Evolutionary conservation across 2,329 filamentous ascomycete genomes (phyloP).

Genomic region (Paraconiothyrium sp.): DNA sequence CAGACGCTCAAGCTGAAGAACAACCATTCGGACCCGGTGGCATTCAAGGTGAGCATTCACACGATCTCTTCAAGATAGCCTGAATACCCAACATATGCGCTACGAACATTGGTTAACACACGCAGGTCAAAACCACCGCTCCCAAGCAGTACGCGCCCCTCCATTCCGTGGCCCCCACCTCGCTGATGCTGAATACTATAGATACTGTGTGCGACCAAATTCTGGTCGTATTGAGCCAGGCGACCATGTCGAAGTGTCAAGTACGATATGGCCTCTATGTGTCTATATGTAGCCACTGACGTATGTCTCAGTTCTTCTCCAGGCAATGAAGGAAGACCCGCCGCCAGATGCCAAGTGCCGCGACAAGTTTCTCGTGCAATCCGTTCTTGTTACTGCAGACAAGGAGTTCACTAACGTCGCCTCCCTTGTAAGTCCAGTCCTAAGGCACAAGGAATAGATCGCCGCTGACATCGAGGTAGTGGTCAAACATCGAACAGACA

Average conservation of each 20-base stretch:
- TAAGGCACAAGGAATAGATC: constrained; percentile 11
- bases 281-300: constrained; percentile 35
- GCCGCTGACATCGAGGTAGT: constrained; percentile 61
- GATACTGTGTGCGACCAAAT: constrained; percentile 98
- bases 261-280: constrained; percentile 60
- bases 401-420: constrained; percentile 84
- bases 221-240: constrained; percentile 94
- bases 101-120: constrained; percentile 25
- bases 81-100: not conserved
- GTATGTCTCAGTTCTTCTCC: constrained; percentile 77
- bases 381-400: constrained; percentile 81
- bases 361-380: constrained; percentile 98
- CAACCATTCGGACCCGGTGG: constrained; percentile 65
- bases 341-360: constrained; percentile 86
- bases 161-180: constrained; percentile 28
- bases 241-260: constrained; percentile 89
- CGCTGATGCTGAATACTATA: constrained; percentile 53
- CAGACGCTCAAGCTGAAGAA: constrained; percentile 69
- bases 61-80: not conserved
- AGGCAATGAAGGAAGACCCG: constrained; percentile 97
- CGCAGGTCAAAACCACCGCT: constrained; percentile 96
- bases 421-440: constrained; percentile 70
- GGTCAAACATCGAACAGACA: constrained; percentile 75
- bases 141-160: constrained; percentile 85
- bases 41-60: constrained; percentile 66